Percentiles rank a stretch among this genome's conserved stretches.
Conservation (phyloP, 2,329 filamentous ascomycete species). For the Emmonsia crescens region DNA sequence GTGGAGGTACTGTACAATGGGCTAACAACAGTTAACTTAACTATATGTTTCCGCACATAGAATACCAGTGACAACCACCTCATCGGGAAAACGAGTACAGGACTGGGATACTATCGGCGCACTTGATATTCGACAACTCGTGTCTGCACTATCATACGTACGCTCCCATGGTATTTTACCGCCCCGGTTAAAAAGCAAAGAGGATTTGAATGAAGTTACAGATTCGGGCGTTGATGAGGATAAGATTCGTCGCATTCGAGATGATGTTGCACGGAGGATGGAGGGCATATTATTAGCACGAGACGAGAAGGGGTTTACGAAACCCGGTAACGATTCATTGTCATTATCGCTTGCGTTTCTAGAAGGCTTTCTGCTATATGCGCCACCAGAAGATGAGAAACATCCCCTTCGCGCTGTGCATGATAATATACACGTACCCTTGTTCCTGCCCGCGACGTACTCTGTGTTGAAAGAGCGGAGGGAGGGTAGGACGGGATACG, state of each 20-base stretch:
- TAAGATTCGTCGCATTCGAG: slow-evolving; percentile 18
- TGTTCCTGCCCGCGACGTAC: slow-evolving; percentile 66
- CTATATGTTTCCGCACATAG: slow-evolving; percentile 14
- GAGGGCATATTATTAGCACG: not conserved
- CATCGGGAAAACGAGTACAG: slow-evolving; percentile 47
- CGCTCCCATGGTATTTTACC: slow-evolving; percentile 49
- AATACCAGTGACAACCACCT: slow-evolving; percentile 38
- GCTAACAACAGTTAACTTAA: not conserved
- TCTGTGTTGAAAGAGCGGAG: slow-evolving; percentile 32
- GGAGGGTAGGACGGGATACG: slow-evolving; percentile 36
- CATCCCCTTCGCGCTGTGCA: slow-evolving; percentile 24
- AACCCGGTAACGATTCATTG: not conserved
- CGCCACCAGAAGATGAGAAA: slow-evolving; percentile 27
- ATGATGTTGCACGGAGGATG: slow-evolving; percentile 17
- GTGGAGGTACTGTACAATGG: too few species aligned
- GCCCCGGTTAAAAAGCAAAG: slow-evolving; percentile 43
- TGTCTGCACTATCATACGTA: slow-evolving; percentile 58
- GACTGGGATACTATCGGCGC: slow-evolving; percentile 90
- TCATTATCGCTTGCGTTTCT: slow-evolving; percentile 53
- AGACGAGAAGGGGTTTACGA: not conserved
- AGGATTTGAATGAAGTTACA: slow-evolving; percentile 47
- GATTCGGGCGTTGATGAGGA: slow-evolving; percentile 26
- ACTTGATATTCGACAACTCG: slow-evolving; percentile 60
- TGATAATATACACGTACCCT: slow-evolving; percentile 53
- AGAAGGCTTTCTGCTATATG: slow-evolving; percentile 82